phyloP scores from a whole-genome alignment of 805 yeast species.

The Nakazawaea ambrosiae region DNA sequence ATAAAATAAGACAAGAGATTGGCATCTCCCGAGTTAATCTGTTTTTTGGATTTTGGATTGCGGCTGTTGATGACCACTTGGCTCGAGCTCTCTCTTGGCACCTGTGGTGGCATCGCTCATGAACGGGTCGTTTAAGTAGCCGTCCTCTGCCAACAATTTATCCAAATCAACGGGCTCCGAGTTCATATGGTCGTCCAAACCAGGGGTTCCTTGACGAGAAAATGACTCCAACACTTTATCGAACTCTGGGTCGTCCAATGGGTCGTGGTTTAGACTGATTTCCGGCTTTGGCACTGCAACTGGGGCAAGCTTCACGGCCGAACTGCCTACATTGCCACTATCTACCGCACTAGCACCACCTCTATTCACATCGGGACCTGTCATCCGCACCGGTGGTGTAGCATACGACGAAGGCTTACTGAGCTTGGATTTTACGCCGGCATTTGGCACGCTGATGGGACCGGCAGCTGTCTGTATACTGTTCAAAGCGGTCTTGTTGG shows the following conservation, averaged over 20 bases:
- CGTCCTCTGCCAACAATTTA: slow-evolving; percentile 8
- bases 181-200: background rate
- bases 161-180: slow-evolving; percentile 9
- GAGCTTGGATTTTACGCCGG: no score
- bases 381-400: no score
- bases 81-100: background rate
- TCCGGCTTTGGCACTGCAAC: no score
- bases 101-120: background rate
- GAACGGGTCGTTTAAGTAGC: slow-evolving; percentile 2
- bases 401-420: slow-evolving; percentile 8
- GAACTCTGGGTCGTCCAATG: slow-evolving; percentile 12
- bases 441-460: background rate
- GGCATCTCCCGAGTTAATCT: no score
- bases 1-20: no score
- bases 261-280: no score
- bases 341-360: no score
- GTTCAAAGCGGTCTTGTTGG: background rate
- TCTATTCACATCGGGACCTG: no score
- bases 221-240: slow-evolving; percentile 14
- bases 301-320: no score
- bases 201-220: slow-evolving; percentile 14
- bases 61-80: no score
- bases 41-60: no score
- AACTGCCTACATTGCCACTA: no score
- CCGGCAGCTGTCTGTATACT: background rate